phyloP scores from a whole-genome alignment of 495 filamentous ascomycete genomes.

The Penicillium bovifimosum region DNA sequence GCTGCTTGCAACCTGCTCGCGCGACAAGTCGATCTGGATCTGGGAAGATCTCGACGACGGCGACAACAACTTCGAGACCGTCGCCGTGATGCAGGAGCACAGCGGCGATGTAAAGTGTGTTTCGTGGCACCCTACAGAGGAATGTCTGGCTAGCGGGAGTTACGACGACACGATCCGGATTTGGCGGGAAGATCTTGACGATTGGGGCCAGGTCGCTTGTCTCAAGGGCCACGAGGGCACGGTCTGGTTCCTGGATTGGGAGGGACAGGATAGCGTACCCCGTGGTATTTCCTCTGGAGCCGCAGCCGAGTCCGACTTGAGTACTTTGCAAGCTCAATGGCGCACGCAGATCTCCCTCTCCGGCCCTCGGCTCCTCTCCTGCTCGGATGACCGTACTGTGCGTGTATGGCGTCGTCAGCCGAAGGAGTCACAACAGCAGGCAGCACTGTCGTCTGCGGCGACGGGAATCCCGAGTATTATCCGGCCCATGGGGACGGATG shows the following conservation, averaged over 20 bases:
- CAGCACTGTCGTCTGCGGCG: slow-evolving; percentile 23
- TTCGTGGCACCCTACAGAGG: slow-evolving; percentile 78
- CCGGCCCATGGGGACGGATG: slow-evolving; percentile 59
- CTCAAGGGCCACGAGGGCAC: slow-evolving; percentile 71
- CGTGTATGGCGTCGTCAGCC: slow-evolving; percentile 68
- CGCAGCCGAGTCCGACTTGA: slow-evolving; percentile 5
- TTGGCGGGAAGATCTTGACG: slow-evolving; percentile 85
- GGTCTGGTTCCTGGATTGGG: slow-evolving; percentile 87
- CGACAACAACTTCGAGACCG: slow-evolving; percentile 92
- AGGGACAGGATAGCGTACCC: slow-evolving; percentile 35
- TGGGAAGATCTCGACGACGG: slow-evolving; percentile 86
- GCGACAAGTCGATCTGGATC: slow-evolving; percentile 97
- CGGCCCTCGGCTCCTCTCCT: slow-evolving; percentile 65
- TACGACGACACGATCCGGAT: slow-evolving; percentile 90
- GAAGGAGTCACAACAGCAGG: slow-evolving; percentile 34
- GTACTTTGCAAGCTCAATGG: slow-evolving; percentile 29
- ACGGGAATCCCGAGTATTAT: slow-evolving; percentile 73
- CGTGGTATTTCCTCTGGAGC: not conserved
- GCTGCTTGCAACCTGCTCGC: slow-evolving; percentile 79
- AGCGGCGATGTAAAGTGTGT: slow-evolving; percentile 92
- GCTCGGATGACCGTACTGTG: slow-evolving; percentile 72
- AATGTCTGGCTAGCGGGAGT: slow-evolving; percentile 75
- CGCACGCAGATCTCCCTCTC: slow-evolving; percentile 38
- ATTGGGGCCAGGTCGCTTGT: slow-evolving; percentile 87
- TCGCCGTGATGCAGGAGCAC: slow-evolving; percentile 90